Evolutionary conservation across 139 green algal genomes (phyloP).

Genomic region (Picocystis salinarum): DNA sequence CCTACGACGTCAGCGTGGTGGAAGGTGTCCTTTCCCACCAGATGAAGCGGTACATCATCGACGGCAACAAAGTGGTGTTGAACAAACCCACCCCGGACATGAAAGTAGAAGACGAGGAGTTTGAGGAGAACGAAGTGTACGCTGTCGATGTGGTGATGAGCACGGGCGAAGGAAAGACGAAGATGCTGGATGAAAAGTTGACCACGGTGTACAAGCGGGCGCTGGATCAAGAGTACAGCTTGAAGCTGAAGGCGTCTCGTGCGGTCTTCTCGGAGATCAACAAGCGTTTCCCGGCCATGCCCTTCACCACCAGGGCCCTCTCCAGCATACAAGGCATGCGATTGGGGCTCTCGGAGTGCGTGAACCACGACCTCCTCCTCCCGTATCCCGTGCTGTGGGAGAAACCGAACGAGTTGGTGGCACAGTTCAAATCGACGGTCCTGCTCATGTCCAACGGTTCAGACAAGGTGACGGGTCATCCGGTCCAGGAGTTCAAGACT

Average conservation of each 20-base stretch:
- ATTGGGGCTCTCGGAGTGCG: constrained; percentile 77
- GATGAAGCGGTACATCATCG: constrained; percentile 94
- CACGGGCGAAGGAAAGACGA: constrained; percentile 65
- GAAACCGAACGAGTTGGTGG: constrained; percentile 44
- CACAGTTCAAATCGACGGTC: constrained; percentile 91
- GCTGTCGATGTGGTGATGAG: constrained; percentile 85
- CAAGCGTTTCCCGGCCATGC: constrained; percentile 69
- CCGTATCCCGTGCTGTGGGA: constrained; percentile 92
- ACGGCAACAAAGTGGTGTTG: constrained; percentile 89
- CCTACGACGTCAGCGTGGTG: constrained; percentile 72
- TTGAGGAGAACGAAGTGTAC: constrained; percentile 92
- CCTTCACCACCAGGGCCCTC: constrained; percentile 65
- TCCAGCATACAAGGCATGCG: constrained; percentile 12
- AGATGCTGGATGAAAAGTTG: constrained; percentile 79
- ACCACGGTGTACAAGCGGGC: constrained; percentile 95
- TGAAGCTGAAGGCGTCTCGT: constrained; percentile 76
- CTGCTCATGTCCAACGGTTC: constrained; percentile 89
- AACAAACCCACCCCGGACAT: constrained; percentile 60
- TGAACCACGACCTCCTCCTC: constrained; percentile 80
- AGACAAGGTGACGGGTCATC: constrained; percentile 48
- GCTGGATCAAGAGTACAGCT: constrained; percentile 71
- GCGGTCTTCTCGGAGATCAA: constrained; percentile 66
- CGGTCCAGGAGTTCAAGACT: constrained; percentile 47
- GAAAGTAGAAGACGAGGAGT: constrained; percentile 74
- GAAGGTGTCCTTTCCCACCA: constrained; percentile 88